phyloP scores from a whole-genome alignment of 306 rosid species.

The Lotus japonicus region DNA sequence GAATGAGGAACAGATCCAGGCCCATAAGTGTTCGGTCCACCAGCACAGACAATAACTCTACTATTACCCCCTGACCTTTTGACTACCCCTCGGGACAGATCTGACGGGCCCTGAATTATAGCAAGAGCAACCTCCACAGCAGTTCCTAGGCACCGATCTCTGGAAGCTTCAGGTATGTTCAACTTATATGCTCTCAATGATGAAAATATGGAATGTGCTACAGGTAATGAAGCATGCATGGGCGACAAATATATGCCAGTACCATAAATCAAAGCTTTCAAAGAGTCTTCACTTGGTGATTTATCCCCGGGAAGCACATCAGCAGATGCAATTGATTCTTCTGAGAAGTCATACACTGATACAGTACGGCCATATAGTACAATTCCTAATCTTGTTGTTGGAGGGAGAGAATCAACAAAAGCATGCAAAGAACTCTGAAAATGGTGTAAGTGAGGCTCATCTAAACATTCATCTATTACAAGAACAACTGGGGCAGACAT shows the following conservation, averaged over 20 bases:
- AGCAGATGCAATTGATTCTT: constrained; percentile 85
- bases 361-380: constrained; percentile 83
- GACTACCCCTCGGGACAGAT: constrained; percentile 79
- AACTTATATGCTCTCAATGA: constrained; percentile 78
- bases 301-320: constrained; percentile 95
- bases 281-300: constrained; percentile 66
- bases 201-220: constrained; percentile 88
- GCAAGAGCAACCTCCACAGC: constrained; percentile 98
- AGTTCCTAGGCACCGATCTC: constrained; percentile 93
- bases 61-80: constrained; percentile 85
- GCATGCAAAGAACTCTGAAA: constrained; percentile 96
- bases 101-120: constrained; percentile 91
- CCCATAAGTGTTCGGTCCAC: constrained; percentile 93
- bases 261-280: constrained; percentile 80
- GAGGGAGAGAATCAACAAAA: constrained; percentile 83
- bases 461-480: constrained; percentile 88
- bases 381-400: constrained; percentile 84
- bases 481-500: constrained; percentile 84
- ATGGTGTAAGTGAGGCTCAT: constrained; percentile 88
- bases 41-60: constrained; percentile 89
- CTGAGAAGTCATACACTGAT: constrained; percentile 86
- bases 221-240: constrained; percentile 87
- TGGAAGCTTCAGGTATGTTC: constrained; percentile 75
- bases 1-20: constrained; percentile 97
- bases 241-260: constrained; percentile 90